phyloP scores from a whole-genome alignment of 192 early-diverging fungal genomes.

The Umbelopsis isabellina region DNA sequence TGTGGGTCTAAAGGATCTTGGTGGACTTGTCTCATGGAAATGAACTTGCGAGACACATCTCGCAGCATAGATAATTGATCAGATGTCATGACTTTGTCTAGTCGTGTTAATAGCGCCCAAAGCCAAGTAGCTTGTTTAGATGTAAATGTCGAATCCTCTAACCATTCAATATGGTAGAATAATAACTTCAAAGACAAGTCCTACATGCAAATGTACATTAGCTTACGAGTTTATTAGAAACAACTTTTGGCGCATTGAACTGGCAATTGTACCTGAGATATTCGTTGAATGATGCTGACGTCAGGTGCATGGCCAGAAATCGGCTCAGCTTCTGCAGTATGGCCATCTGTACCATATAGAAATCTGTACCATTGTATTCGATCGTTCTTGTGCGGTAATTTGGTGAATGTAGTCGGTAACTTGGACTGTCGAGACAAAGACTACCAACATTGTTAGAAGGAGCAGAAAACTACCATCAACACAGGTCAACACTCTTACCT shows the following conservation, averaged over 20 bases:
- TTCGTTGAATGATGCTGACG: constrained; percentile 10
- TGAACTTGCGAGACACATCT: constrained; percentile 44
- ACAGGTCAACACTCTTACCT: not conserved
- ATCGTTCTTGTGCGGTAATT: constrained; percentile 1
- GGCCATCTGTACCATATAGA: constrained; percentile 2
- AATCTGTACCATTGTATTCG: constrained; percentile 9
- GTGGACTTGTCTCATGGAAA: constrained; percentile 37
- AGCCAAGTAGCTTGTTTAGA: constrained; percentile 42
- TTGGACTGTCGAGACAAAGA: constrained; percentile 1
- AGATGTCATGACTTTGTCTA: constrained; percentile 48
- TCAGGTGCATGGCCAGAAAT: not conserved
- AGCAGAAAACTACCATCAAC: too few species aligned
- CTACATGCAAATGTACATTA: not conserved
- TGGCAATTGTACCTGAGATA: constrained; percentile 4
- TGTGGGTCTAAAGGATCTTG: constrained; percentile 32
- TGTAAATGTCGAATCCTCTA: not conserved
- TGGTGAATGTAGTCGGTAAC: not conserved
- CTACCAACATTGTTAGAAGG: not conserved
- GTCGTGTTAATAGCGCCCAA: constrained; percentile 43
- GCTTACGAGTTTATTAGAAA: not conserved
- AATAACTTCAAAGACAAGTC: not conserved
- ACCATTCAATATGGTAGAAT: constrained; percentile 3
- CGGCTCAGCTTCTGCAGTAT: not conserved
- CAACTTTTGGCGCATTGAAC: too few species aligned
- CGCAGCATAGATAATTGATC: constrained; percentile 44